Base-by-base conservation (phyloP, 192 early-diverging fungal species). In the Rhizoclosmatium sp. region DNA sequence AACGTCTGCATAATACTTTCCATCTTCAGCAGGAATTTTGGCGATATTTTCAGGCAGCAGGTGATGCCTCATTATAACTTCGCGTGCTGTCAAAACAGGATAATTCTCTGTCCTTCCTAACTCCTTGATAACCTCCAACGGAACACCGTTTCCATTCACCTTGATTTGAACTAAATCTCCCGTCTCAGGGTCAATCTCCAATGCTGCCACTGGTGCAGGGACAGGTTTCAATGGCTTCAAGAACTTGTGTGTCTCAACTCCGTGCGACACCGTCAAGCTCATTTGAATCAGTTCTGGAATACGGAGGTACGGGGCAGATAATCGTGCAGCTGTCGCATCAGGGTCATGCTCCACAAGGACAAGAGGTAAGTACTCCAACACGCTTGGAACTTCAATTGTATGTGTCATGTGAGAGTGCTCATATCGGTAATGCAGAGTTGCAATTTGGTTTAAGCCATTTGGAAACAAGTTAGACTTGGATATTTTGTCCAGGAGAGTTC, bases 361-460 rank as follows among this genome's bases (percentile, higher is more conserved):
- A 39, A 69, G 31, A 4, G 73, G 71, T 1, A 75, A 51, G 54
- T 71, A 44, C 44, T 59, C 41, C 49, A 64, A 5, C 42, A 61
- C 49, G 45, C 41, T 4, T 12, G 72, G 60, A 16, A 72, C 41
- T 2, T 78, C 59, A 39, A 80, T 39, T 2, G 46, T 73, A 56
- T 85, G 84, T 21, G 75, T 49, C 39, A 80, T 47, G 45, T 79
- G 74, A 10, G 79, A 79, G 59, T 85, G 84, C 47, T 82, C 78
- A 75, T 75, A 85, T 2, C 84, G 78, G 71, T 78, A 85, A 7
- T 73, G 56, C 4, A 70, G 7, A 7, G 23, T 60, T 2, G 77
- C 65, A 7, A 40, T 9, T 9, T 61, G 51, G 2, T 9, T 47
- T 9, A 69, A 19, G 58, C 44, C 21, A 16, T 66, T 59, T 23